Base-by-base conservation (phyloP, 257 asterid genomes). In the Handroanthus guayacan region DNA sequence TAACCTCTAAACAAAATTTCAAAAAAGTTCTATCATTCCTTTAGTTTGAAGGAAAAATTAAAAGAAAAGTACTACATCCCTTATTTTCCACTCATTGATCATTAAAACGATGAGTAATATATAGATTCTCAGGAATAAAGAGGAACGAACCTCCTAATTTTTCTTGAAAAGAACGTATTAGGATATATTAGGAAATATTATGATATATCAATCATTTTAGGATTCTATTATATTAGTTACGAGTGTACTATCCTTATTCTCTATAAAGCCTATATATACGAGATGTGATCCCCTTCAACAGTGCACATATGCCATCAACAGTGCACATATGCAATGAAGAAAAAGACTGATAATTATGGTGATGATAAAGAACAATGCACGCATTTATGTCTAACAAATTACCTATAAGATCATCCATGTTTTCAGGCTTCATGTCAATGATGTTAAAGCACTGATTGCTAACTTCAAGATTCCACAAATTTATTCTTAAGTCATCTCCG, bases 321-420 rank as follows among this genome's bases (percentile, higher is more conserved):
- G n/a, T n/a, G 31, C 31, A 25, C 31, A 25, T 25, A 25, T 36
- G 41, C 43, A 34, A 71, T 39, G 55, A 13, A 20, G 16, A 41
- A 55, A 39, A 51, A 8, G 37, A 71, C 10, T 34, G 17, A 39
- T 52, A 52, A 56, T 16, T 25, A 57, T 34, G 5, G 34, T 52
- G 63, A 69, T 63, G 64, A 63, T 36, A 39, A 45, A 70, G 62
- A 72, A 39, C 43, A 34, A 25, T 8, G 48, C 43, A 25, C 51
- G 31, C 34, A 74, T 37, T 39, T 67, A 37, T 48, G 73, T 43
- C 39, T 20, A 60, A 17, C 54, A 69, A 74, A 54, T 82, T 75
- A 92, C 97, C 97, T 74, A 82, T 84, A 77, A 92, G 96, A 75
- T 90, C 96, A 78, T 88, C 97, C 95, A 90, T 90, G 74, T 83